phyloP scores from a whole-genome alignment of 2,329 filamentous ascomycete species.

The Fusarium sp. region DNA sequence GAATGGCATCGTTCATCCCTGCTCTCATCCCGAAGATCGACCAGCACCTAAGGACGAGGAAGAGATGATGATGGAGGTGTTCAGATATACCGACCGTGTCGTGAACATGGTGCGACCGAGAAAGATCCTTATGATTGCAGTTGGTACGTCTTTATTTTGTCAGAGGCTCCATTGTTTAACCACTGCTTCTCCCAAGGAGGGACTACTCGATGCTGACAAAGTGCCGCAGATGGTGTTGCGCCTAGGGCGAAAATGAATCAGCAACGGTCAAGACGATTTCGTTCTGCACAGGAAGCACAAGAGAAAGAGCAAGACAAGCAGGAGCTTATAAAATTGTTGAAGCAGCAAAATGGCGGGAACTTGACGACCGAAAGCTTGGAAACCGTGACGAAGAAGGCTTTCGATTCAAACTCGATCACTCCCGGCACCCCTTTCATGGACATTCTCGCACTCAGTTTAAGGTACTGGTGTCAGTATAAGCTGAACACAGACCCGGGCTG shows the following conservation, averaged over 20 bases:
- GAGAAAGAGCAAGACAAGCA: constrained; percentile 94
- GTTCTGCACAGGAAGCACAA: constrained; percentile 91
- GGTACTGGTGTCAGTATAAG: constrained; percentile 98
- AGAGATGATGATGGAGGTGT: constrained; percentile 99
- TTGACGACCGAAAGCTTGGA: constrained; percentile 71
- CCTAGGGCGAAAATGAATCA: constrained; percentile 99
- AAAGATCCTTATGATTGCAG: constrained; percentile 96
- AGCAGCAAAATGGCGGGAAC: constrained; percentile 77
- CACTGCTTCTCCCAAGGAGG: background rate
- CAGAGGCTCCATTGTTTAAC: background rate
- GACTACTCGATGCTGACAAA: constrained; percentile 44
- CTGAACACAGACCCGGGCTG: constrained; percentile 96
- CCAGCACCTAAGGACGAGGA: constrained; percentile 93
- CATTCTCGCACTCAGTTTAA: constrained; percentile 86
- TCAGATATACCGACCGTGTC: constrained; percentile 98
- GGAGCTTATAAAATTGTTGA: constrained; percentile 86
- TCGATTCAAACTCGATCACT: constrained; percentile 89
- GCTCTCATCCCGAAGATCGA: constrained; percentile 94
- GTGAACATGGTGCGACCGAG: constrained; percentile 98
- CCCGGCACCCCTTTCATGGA: constrained; percentile 99
- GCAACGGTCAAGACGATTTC: constrained; percentile 94
- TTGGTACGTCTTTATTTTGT: constrained; percentile 69
- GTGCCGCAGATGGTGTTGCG: constrained; percentile 83
- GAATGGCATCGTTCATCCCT: constrained; percentile 99
- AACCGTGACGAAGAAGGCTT: constrained; percentile 83